Base-by-base conservation (phyloP, 139 green algal species). In the Chlamydomonas asymmetrica region DNA sequence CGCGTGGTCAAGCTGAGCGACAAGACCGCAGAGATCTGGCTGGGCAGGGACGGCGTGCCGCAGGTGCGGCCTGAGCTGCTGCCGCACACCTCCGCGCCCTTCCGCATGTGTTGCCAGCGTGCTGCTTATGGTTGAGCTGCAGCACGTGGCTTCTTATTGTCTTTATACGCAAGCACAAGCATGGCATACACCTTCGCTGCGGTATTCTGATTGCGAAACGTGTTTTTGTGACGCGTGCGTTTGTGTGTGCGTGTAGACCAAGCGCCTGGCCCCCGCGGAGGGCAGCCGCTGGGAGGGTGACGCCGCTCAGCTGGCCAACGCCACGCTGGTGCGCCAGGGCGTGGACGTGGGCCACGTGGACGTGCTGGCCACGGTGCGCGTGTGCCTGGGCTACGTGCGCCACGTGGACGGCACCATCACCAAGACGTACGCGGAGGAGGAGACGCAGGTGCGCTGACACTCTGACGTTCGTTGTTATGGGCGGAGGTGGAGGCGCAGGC, bases 401-500 rank as follows among this genome's bases (percentile, higher is more conserved):
- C 76, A 88, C 68, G 63, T 88, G 20, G 93, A 97, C 73, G 93
- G 92, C 50, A 91, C 78, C 62, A 75, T 97, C 4, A 82, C 94
- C 67, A 97, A 96, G 85, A 88, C 87, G 43, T 97, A 93, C 74
- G 64, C 67, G 34, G 84, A 87, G 39, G 83, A 91, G 4, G 84
- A 91, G 76, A 68, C 84, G 1, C 35, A 83, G n/a, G 86, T 90
- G 52, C 94, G 93, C n/a, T n/a, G n/a, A n/a, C n/a, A n/a, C n/a
- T n/a, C n/a, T n/a, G n/a, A n/a, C n/a, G n/a, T n/a, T n/a, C n/a
- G n/a, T n/a, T n/a, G n/a, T n/a, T n/a, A n/a, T n/a, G n/a, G 1
- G 75, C 94, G 63, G 88, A 94, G 85, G 81, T 86, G 43, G 32
- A 34, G 50, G 48, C 10, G 52, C 5, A 34, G 22, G 52, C 22